These are phyloP conservation scores for Diaporthe sp. DNA, from an alignment of 2,329 filamentous ascomycete genomes.

Conservation along the genomic window DNA sequence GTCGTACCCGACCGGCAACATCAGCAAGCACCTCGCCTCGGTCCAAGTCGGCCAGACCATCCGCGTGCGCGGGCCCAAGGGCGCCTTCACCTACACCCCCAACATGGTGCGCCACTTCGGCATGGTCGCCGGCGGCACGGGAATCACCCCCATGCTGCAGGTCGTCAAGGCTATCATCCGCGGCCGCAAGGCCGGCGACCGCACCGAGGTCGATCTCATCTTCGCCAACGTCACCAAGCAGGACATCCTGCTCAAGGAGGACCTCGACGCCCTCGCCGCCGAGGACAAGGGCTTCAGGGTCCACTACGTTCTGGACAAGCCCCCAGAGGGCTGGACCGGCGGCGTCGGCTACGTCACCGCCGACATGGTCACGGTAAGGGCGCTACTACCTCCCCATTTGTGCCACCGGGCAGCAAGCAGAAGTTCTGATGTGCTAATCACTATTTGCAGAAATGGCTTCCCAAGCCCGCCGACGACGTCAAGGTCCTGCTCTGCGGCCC, in stretches of 20 bases:
- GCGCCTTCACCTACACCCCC: conserved; percentile 95
- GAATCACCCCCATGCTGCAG: conserved; percentile 99
- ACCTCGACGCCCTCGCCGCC: conserved; percentile 82
- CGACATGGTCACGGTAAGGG: conserved; percentile 86
- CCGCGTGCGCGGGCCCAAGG: conserved; percentile 94
- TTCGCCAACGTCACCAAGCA: conserved; percentile 96
- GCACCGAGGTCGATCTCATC: conserved; percentile 91
- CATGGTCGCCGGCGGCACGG: conserved; percentile 98
- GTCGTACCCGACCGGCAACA: conserved; percentile 97
- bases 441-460: conserved; percentile 75
- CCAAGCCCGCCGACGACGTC: conserved; percentile 85
- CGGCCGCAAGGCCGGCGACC: conserved; percentile 82
- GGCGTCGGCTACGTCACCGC: conserved; percentile 94
- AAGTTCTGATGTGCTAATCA: not conserved
- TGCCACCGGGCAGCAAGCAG: not conserved
- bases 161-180: conserved; percentile 91
- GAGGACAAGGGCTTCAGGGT: conserved; percentile 87
- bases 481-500: conserved; percentile 96
- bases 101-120: conserved; percentile 97
- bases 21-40: conserved; percentile 90
- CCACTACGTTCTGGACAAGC: conserved; percentile 97
- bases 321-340: conserved; percentile 90
- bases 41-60: conserved; percentile 88
- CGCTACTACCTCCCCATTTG: not conserved
- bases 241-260: conserved; percentile 94